Evolutionary conservation across 2,329 filamentous ascomycete genomes (phyloP), one percentile per base, ranked within the genome.

Genomic region (Simplicillium sp.): DNA sequence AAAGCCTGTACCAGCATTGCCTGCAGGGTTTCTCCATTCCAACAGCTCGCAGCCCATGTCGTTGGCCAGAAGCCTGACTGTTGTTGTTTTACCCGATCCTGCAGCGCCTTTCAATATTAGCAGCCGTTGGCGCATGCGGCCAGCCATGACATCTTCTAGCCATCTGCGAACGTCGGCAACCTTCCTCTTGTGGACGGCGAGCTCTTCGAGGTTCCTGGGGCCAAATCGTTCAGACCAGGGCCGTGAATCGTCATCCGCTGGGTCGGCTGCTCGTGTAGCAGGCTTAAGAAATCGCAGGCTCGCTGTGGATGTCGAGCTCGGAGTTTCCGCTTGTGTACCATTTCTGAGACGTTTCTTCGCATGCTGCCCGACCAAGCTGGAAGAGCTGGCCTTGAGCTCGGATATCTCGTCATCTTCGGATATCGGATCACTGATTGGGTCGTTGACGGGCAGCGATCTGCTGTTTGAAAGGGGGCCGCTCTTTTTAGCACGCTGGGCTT

Each of bases 131-230:
- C 75, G 69, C 59, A 75, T 62, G 31, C 68, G 67, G 13, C 86
- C 84, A 18, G 62, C 59, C 46, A 87, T 74, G 14, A 87, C 85
- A 54, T 82, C 77, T 34, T 84, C 77, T 29, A 98, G 66, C 89
- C 92, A 97, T 44, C 66, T 71, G 44, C 80, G 77, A 36, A 97
- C 89, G 62, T 97, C 89, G 2, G 77, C 65, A 6, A 97, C 85
- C 60, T 98, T 98, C 52, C 78, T 92, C 67, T 94, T 96, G 60
- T 98, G 89, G 14, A 98, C 90, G 0, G 84, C 90, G 36, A 98
- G 68, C 62, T 97, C 90, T 13, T 88, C 80, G 11, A 96, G 59
- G 50, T 75, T 83, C 3, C 59, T 54, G 0, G 90, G 90, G 2
- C 77, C 81, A 59, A 87, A 97, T 50, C 81, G 78, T 50, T 96